Conservation (phyloP, 2,329 filamentous ascomycete genomes). For the Chaetoscypha palmicola region DNA sequence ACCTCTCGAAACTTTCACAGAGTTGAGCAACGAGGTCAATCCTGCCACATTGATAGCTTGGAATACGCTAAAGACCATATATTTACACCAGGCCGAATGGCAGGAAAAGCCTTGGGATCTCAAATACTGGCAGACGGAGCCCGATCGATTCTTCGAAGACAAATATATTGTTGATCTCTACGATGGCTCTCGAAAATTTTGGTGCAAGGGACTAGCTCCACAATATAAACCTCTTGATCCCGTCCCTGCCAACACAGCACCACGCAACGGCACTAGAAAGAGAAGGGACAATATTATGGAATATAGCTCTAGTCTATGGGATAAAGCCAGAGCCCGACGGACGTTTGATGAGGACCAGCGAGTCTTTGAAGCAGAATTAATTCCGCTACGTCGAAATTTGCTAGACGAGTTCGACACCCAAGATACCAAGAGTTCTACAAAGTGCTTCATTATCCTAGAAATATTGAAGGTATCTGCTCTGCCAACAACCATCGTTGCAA, state of each 20-base stretch:
- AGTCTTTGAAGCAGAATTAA: slow-evolving; percentile 68
- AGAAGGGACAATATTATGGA: slow-evolving; percentile 62
- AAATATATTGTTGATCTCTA: slow-evolving; percentile 51
- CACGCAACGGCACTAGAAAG: slow-evolving; percentile 38
- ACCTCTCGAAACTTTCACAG: slow-evolving; percentile 39
- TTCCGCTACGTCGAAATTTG: slow-evolving; percentile 75
- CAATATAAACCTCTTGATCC: slow-evolving; percentile 57
- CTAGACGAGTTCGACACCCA: slow-evolving; percentile 58
- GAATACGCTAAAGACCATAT: slow-evolving; percentile 42
- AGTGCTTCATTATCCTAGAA: slow-evolving; percentile 67
- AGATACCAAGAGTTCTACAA: slow-evolving; percentile 38
- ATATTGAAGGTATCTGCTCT: slow-evolving; percentile 70
- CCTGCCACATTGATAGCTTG: slow-evolving; percentile 49
- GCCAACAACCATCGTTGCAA: slow-evolving; percentile 50
- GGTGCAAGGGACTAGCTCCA: slow-evolving; percentile 44
- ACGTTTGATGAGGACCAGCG: slow-evolving; percentile 64
- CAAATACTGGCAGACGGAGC: slow-evolving; percentile 25
- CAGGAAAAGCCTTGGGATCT: slow-evolving; percentile 32
- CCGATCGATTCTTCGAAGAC: slow-evolving; percentile 44
- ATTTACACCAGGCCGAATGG: slow-evolving; percentile 31
- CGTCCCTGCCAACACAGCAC: slow-evolving; percentile 51
- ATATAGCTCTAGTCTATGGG: slow-evolving; percentile 73
- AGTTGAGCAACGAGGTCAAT: slow-evolving; percentile 7
- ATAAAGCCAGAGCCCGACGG: slow-evolving; percentile 46
- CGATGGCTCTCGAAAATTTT: slow-evolving; percentile 58